Percentiles rank a stretch among this genome's conserved stretches.
Evolutionary conservation across 768 basidiomycete genomes (phyloP).

Genomic region (Phlebiopsis gigantea): DNA sequence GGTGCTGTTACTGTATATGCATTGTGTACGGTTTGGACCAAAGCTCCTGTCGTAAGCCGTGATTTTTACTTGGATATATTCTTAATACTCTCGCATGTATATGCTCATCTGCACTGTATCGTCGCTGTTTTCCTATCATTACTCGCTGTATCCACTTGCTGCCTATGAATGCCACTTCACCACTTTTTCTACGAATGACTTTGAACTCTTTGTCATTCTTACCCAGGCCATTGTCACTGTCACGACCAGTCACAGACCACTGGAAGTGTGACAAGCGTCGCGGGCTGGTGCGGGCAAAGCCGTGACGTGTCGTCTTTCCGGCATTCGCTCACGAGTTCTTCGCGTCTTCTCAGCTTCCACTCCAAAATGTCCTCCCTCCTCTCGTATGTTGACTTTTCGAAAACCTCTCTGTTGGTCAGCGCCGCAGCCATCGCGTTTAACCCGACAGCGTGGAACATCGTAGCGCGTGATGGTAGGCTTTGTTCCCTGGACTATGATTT

Average conservation of each 20-base stretch:
- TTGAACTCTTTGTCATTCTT: not conserved
- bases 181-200: too few species aligned
- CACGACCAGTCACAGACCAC: slow-evolving; percentile 3
- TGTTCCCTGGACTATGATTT: slow-evolving; percentile 5
- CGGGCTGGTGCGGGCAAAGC: not conserved
- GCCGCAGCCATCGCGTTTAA: slow-evolving; percentile 81
- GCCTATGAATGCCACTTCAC: not conserved
- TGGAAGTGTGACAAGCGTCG: not conserved
- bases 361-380: slow-evolving; percentile 25
- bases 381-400: slow-evolving; percentile 49
- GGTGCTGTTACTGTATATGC: not conserved
- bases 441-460: slow-evolving; percentile 93
- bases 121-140: not conserved
- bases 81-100: slow-evolving; percentile 1
- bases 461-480: slow-evolving; percentile 82
- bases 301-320: slow-evolving; percentile 5
- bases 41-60: not conserved
- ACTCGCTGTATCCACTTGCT: not conserved
- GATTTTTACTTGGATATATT: not conserved
- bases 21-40: not conserved
- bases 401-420: slow-evolving; percentile 60
- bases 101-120: slow-evolving; percentile 5
- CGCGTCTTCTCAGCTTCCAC: not conserved
- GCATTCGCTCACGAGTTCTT: not conserved
- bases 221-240: not conserved